A percentile compares a stretch with the other conserved stretches of the same genome.
phyloP scores from a whole-genome alignment of 2,329 filamentous ascomycete species.

The Microsporum ferrugineum region DNA sequence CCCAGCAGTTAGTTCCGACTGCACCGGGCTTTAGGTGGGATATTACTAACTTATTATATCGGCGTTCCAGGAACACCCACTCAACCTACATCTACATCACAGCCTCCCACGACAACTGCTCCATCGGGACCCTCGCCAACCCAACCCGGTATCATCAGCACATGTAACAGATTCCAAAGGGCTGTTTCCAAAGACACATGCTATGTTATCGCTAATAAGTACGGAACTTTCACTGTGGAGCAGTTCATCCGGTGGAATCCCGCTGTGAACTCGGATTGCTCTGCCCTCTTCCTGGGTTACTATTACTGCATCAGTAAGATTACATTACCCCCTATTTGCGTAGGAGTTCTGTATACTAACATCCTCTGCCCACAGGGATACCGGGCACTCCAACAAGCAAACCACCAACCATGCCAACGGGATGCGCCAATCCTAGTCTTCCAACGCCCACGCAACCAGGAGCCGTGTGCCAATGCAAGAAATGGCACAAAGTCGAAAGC shows the following conservation, averaged over 20 bases:
- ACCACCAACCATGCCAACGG: neutral
- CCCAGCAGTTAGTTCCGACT: constrained; percentile 7
- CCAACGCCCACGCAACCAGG: constrained; percentile 13
- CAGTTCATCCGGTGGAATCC: constrained; percentile 6
- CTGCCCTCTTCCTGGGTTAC: constrained; percentile 6
- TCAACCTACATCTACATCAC: neutral
- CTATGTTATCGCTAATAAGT: neutral
- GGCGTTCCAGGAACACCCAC: constrained; percentile 10
- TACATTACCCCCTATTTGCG: neutral
- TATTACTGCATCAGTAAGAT: constrained; percentile 7
- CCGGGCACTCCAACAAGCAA: constrained; percentile 3
- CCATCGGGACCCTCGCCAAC: neutral
- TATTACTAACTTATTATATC: constrained; percentile 20
- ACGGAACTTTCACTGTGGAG: neutral
- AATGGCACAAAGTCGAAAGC: constrained; percentile 17
- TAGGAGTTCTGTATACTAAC: constrained; percentile 5
- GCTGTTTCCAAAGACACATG: neutral
- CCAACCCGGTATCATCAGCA: neutral
- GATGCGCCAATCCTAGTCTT: neutral
- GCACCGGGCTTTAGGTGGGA: constrained; percentile 14
- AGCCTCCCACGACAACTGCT: neutral
- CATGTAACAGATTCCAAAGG: neutral
- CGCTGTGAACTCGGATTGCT: constrained; percentile 3
- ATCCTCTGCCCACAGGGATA: constrained; percentile 8
- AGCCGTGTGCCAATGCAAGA: constrained; percentile 16